phyloP scores from a whole-genome alignment of 305 asterid genomes.

The Fraxinus xanthoxyloides region DNA sequence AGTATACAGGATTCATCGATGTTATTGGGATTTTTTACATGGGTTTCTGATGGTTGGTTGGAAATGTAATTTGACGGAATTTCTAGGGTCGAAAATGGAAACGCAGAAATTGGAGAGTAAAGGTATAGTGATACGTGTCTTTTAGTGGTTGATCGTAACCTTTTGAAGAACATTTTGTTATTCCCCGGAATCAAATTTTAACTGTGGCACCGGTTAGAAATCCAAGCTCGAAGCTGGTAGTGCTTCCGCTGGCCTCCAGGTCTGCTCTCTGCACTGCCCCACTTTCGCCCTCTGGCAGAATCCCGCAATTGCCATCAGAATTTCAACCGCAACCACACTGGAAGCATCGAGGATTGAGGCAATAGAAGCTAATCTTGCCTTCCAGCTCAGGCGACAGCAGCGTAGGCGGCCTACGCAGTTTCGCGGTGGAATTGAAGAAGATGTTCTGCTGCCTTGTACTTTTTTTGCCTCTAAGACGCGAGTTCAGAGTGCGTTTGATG shows the following conservation, averaged over 20 bases:
- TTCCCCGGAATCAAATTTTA: not conserved
- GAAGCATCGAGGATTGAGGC: not conserved
- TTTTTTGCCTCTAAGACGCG: not conserved
- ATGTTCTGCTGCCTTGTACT: not conserved
- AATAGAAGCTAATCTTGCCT: not conserved
- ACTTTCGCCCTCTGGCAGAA: not conserved
- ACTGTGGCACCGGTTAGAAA: not conserved
- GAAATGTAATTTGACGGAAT: conserved; percentile 6
- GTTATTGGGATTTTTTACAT: not conserved
- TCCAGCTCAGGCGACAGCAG: not conserved
- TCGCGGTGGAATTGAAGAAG: not conserved
- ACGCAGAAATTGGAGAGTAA: conserved; percentile 5
- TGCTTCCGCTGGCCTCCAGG: not conserved
- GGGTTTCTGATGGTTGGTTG: conserved; percentile 3
- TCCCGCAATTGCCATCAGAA: not conserved
- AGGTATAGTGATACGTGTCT: not conserved
- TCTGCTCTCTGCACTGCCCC: not conserved
- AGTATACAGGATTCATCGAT: conserved; percentile 52
- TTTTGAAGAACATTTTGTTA: not conserved
- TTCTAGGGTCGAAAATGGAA: conserved; percentile 33
- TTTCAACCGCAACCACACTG: not conserved
- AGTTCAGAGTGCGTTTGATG: too few relatives aligned
- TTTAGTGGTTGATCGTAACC: not conserved
- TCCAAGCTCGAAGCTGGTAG: not conserved
- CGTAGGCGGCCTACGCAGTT: not conserved